Conservation (phyloP, 805 yeast species). For the Ogataea ramenticola region DNA sequence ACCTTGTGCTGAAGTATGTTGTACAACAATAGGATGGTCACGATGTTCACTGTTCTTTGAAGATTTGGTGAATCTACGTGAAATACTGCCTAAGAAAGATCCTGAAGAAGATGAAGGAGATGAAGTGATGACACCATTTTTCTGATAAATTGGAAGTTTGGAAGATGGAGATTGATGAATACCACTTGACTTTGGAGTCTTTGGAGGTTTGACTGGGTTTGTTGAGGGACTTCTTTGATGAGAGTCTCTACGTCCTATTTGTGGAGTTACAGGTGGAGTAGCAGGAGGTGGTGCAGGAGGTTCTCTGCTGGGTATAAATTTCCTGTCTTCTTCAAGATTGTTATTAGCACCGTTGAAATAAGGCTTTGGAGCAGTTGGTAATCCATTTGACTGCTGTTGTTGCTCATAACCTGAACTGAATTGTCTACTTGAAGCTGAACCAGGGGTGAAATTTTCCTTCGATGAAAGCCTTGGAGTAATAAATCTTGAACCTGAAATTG, state of each 20-base stretch:
- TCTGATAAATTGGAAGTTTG: neutral
- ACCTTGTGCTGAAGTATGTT: neutral
- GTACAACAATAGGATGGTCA: too few species aligned
- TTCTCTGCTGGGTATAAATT: constrained; percentile 27
- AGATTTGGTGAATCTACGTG: too few species aligned
- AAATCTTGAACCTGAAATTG: constrained; percentile 8
- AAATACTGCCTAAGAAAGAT: neutral
- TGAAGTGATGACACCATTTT: neutral
- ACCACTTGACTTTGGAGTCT: neutral
- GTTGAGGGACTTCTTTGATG: neutral
- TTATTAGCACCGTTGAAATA: too few species aligned
- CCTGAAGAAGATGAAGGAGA: neutral
- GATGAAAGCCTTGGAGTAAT: constrained; percentile 6
- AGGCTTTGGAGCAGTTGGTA: too few species aligned
- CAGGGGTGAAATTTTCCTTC: neutral
- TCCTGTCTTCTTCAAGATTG: constrained; percentile 13
- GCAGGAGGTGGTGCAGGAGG: constrained; percentile 31
- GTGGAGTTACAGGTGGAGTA: neutral
- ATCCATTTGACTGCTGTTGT: neutral
- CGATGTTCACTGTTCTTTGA: too few species aligned
- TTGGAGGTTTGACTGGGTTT: neutral
- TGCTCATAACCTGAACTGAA: too few species aligned
- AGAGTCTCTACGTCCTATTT: too few species aligned
- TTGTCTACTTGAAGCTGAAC: neutral
- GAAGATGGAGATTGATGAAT: neutral